Percentiles rank a stretch among this genome's conserved stretches.
phyloP scores from a whole-genome alignment of 352 stramenopile genomes.

The Globisporangium parvum region DNA sequence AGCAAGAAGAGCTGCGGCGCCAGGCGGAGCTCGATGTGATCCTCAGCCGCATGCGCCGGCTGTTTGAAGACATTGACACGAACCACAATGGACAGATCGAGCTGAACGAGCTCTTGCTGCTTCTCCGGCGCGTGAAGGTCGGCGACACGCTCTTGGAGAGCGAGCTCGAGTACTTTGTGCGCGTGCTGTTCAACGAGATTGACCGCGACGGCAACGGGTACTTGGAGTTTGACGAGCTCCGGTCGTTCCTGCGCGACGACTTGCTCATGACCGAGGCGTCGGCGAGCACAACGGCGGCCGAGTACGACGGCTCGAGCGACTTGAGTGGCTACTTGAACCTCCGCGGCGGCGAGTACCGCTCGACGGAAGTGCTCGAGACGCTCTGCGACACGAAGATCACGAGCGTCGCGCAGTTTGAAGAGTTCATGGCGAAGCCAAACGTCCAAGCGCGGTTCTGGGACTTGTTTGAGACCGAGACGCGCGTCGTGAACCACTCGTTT shows the following conservation, averaged over 20 bases:
- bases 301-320: conserved; percentile 38
- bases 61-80: conserved; percentile 70
- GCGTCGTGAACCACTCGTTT: conserved; percentile 34
- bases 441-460: conserved; percentile 58
- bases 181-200: conserved; percentile 84
- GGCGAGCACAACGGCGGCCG: neutral
- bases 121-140: conserved; percentile 61
- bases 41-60: conserved; percentile 41
- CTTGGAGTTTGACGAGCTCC: conserved; percentile 95
- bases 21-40: conserved; percentile 52
- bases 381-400: conserved; percentile 52
- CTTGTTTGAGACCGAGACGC: conserved; percentile 49
- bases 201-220: conserved; percentile 88
- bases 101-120: conserved; percentile 46
- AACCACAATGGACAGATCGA: conserved; percentile 66
- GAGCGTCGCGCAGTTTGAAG: conserved; percentile 37
- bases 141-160: conserved; percentile 54
- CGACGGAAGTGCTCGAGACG: conserved; percentile 49
- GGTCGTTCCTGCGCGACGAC: conserved; percentile 63
- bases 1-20: conserved; percentile 43
- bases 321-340: conserved; percentile 60
- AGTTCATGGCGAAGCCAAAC: conserved; percentile 35
- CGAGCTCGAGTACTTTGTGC: conserved; percentile 60
- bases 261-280: conserved; percentile 19
- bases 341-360: conserved; percentile 62